These are phyloP conservation scores for Phalaenopsis hybrid DNA, from an alignment of 116 monocot species.

Conservation along the genomic window DNA sequence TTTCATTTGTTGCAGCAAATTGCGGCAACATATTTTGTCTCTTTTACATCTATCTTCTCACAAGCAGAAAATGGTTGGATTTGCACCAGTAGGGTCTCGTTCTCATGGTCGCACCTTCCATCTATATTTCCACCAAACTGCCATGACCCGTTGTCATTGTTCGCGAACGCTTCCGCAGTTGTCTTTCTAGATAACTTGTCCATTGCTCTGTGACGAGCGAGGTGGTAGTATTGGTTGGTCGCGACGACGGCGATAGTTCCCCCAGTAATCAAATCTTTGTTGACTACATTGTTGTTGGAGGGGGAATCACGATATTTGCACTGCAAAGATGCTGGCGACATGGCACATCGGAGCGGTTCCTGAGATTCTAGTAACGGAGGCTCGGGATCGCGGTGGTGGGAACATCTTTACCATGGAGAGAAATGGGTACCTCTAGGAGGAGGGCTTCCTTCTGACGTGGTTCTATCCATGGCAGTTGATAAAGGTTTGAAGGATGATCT, in stretches of 20 bases:
- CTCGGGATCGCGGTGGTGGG: conserved; percentile 66
- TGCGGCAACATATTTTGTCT: too few species aligned
- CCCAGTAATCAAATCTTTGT: conserved; percentile 23
- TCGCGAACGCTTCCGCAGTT: not conserved
- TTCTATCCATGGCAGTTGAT: conserved; percentile 82
- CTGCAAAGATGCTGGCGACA: conserved; percentile 67
- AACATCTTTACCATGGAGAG: conserved; percentile 84
- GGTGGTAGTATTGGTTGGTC: not conserved
- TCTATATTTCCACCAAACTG: conserved; percentile 10
- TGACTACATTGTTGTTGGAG: conserved; percentile 90
- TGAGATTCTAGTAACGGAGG: conserved; percentile 77
- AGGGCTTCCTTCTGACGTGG: conserved; percentile 89
- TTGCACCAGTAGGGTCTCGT: too few species aligned
- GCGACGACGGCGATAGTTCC: conserved; percentile 5
- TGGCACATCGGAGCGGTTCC: conserved; percentile 19
- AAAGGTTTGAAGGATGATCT: conserved; percentile 81
- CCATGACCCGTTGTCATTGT: not conserved
- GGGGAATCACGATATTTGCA: conserved; percentile 84
- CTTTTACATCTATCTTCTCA: too few species aligned
- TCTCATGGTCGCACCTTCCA: conserved; percentile 19
- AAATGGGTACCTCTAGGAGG: conserved; percentile 89
- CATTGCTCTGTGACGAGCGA: conserved; percentile 37
- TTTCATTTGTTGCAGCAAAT: too few species aligned
- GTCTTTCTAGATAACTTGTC: not conserved
- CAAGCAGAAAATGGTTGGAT: too few species aligned